Base-by-base conservation (phyloP, 495 filamentous ascomycete species). In the Staphylotrichum longicolle region DNA sequence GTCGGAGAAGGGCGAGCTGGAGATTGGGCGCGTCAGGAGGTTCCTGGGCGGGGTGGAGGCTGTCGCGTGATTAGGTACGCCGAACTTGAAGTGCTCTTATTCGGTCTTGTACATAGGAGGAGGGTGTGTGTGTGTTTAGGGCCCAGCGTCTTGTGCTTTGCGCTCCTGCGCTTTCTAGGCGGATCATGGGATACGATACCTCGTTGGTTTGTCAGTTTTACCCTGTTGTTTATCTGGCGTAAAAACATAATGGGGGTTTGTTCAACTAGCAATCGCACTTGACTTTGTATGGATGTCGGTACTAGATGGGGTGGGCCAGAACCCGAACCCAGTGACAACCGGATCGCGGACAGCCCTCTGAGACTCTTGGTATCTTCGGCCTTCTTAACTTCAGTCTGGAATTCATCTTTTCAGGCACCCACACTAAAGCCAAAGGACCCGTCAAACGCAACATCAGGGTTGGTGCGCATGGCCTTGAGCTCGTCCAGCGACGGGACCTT, bases 31-130 rank as follows among this genome's bases (percentile, higher is more conserved):
- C 37, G 86, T 93, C 33, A 77, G 83, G 68, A 82, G 90, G 52
- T 91, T 93, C 69, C 71, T 93, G 62, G 83, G 85, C 32, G 87
- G 87, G 57, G 86, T 91, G 10, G 88, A 89, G 50, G 73, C 72
- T 7, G 69, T 57, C 45, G 51, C 52, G 27, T 62, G 15, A 44
- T 40, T 20, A 41, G 14, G 33, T 0, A 42, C 20, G 8, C 3
- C 9, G 35, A 37, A 27, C 35, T 34, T 54, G 35, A 12, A 5
- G 30, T 33, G 47, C 40, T 42, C 14, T 12, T 42, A 12, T 42
- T 11, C 6, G 27, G 8, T 5, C 6, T 39, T 10, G 14, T 53
- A n/a, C 34, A 53, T n/a, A 39, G 4, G 20, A 27, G 45, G 45
- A 27, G 14, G 5, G 5, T 39, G 50, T 10, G 32, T 32, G 41